Base-by-base conservation (phyloP, 352 stramenopile genomes). In the Phytophthora sansomeana region DNA sequence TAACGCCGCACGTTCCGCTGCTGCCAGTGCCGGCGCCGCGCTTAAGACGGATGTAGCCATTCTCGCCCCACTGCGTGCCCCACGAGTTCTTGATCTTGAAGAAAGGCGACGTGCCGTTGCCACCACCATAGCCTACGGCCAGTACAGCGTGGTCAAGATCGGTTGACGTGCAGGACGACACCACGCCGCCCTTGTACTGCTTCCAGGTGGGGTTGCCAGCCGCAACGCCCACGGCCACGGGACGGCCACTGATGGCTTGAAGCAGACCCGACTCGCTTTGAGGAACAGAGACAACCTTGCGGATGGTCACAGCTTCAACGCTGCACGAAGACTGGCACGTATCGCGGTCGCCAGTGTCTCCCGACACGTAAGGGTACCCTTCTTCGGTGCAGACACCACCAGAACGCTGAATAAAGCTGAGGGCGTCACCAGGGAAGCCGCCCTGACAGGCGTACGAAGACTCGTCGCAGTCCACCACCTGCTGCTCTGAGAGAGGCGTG, bases 81-180 rank as follows among this genome's bases (percentile, higher is more conserved):
- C 97, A 99, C 56, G 96, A 98, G 78, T 99, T 99, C 68, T 98
- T 98, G 47, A 99, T 94, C 75, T 98, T 98, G 89, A 97, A 99
- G 71, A 72, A 88, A 19, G 67, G 69, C 42, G 72, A 53, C n/a
- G 63, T 53, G 50, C 41, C 63, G 7, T 70, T 71, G 6, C 38
- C 74, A 36, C 36, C 53, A 38, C 87, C 89, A 72, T 98, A 99
- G n/a, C 97, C 97, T 14, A 99, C 96, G 5, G 94, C 93, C 61
- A 99, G 82, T 28, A 99, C 96, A 26, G 97, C 98, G 74, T 99
- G 97, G 72, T 99, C 97, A 55, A 99, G 91, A 30, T 97, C 75
- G n/a, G 86, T 74, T 51, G 90, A 96, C 55, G 76, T 87, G 53
- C 80, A 92, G 9, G 67, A 80, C 24, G 74, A 77, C 53, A 98